phyloP scores from a whole-genome alignment of 78 protist genomes.

The Dictyostelium intermedium region DNA sequence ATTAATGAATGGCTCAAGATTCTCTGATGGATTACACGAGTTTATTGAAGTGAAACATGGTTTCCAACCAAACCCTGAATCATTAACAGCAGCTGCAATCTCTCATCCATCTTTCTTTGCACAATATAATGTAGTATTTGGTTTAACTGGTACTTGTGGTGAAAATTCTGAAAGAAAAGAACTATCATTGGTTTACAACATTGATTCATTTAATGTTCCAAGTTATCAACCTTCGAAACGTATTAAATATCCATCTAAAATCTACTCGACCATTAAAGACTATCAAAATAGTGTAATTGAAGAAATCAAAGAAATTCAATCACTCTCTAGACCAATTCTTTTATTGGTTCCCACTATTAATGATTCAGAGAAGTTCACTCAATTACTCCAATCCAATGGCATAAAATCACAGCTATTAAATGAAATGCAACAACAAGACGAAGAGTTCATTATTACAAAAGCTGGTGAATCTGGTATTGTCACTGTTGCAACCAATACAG shows the following conservation, averaged over 20 bases:
- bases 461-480: neutral
- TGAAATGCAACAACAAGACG: conserved; percentile 50
- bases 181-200: neutral
- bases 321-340: conserved; percentile 8
- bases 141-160: conserved; percentile 63
- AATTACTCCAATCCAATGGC: neutral
- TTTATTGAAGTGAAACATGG: conserved; percentile 54
- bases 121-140: conserved; percentile 22
- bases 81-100: conserved; percentile 23
- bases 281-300: neutral
- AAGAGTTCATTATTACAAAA: conserved; percentile 9
- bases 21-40: conserved; percentile 33
- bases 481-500: conserved; percentile 23
- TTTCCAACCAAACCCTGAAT: neutral
- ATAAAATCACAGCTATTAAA: conserved; percentile 2
- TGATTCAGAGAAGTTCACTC: neutral
- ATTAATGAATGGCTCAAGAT: conserved; percentile 36
- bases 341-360: conserved; percentile 15
- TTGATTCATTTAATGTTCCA: conserved; percentile 32
- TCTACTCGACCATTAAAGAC: neutral
- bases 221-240: conserved; percentile 20
- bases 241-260: neutral
- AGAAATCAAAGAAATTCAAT: neutral
- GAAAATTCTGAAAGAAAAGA: conserved; percentile 19
- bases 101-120: conserved; percentile 59